These are phyloP conservation scores for Solanum hybrid DNA, from an alignment of 305 asterid species.

Conservation along the genomic window DNA sequence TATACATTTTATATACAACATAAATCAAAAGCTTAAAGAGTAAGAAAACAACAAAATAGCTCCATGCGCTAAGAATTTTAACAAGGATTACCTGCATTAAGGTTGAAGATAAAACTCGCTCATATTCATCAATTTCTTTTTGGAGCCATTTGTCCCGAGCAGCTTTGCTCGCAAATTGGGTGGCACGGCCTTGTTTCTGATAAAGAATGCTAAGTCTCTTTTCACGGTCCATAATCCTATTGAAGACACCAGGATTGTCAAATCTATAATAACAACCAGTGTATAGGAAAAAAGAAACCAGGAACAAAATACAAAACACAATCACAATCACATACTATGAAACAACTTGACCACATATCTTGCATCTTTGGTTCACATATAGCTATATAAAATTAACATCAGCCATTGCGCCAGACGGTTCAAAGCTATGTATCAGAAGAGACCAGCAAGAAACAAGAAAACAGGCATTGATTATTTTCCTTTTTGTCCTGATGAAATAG, in stretches of 20 bases:
- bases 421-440: neutral
- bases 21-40: neutral
- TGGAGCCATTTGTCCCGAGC: conserved; percentile 91
- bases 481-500: neutral
- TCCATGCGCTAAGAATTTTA: neutral
- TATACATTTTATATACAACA: neutral
- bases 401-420: neutral
- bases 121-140: conserved; percentile 84
- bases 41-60: neutral
- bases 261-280: neutral
- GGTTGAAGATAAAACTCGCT: conserved; percentile 74
- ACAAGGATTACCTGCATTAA: conserved; percentile 50
- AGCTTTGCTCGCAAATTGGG: conserved; percentile 84
- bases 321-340: neutral
- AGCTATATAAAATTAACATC: neutral
- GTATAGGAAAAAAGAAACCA: neutral
- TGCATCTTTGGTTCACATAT: neutral
- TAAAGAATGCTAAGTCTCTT: conserved; percentile 96
- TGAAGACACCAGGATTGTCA: conserved; percentile 7
- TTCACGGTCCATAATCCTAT: conserved; percentile 92
- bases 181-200: conserved; percentile 98
- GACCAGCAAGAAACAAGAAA: neutral
- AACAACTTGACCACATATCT: neutral
- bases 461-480: neutral
- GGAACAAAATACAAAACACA: neutral